Evolutionary conservation across 1,139 yeast genomes (phyloP).

Genomic region (Protomyces macrosporus): DNA sequence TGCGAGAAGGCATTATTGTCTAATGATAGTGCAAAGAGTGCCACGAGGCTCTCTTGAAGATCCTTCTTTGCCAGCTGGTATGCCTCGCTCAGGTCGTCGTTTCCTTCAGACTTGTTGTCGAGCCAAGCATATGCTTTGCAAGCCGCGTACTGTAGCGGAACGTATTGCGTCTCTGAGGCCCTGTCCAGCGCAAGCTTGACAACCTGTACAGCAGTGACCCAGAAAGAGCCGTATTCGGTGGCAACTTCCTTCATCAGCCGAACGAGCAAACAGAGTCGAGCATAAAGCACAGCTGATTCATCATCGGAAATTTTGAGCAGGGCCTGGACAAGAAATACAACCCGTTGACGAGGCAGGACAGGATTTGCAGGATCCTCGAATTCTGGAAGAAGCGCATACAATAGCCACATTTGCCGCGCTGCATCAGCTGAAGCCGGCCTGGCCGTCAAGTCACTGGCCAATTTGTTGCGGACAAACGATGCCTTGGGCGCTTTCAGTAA

Average conservation of each 20-base stretch:
- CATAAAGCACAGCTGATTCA: constrained; percentile 45
- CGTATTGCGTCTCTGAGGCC: constrained; percentile 39
- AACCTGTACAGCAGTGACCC: constrained; percentile 33
- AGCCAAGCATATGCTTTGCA: constrained; percentile 45
- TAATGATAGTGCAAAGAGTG: background rate
- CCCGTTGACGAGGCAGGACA: constrained; percentile 54
- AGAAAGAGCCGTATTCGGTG: constrained; percentile 33
- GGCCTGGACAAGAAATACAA: constrained; percentile 31
- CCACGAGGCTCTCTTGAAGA: background rate
- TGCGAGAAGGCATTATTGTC: constrained; percentile 33
- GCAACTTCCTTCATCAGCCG: constrained; percentile 41
- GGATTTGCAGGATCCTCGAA: constrained; percentile 36
- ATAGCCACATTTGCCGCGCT: constrained; percentile 47
- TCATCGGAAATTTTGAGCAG: constrained; percentile 21
- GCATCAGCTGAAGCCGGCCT: constrained; percentile 45
- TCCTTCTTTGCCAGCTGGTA: constrained; percentile 3
- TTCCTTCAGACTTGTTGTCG: constrained; percentile 35
- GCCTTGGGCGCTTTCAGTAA: background rate
- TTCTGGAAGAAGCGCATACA: constrained; percentile 47
- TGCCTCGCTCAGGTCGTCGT: constrained; percentile 36
- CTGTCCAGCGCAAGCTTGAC: constrained; percentile 31
- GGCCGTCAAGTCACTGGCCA: constrained; percentile 56
- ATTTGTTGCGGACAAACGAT: constrained; percentile 44
- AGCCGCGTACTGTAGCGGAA: constrained; percentile 48
- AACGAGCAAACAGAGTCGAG: constrained; percentile 48